Conservation (phyloP, 1,284 basidiomycete species). For the Chalciporus piperatoides region DNA sequence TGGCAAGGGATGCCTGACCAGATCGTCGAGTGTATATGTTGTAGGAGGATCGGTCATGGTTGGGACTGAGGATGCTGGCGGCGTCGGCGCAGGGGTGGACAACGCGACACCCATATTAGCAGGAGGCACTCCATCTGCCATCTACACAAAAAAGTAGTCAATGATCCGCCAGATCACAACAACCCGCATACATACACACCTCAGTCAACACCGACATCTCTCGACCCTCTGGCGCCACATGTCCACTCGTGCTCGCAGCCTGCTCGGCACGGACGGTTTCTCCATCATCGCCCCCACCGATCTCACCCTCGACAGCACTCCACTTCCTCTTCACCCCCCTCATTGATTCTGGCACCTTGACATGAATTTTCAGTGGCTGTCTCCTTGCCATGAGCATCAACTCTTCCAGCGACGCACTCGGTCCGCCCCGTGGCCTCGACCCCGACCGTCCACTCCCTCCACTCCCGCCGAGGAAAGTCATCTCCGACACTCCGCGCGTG, state of each 20-base stretch:
- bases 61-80: neutral
- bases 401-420: conserved; percentile 22
- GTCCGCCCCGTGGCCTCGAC: conserved; percentile 18
- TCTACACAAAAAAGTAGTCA: neutral
- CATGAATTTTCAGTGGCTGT: conserved; percentile 4
- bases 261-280: neutral
- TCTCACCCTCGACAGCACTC: neutral
- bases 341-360: conserved; percentile 6
- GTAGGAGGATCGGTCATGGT: neutral
- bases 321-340: conserved; percentile 22
- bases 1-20: neutral
- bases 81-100: neutral
- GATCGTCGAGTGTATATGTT: neutral
- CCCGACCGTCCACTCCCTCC: neutral
- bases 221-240: neutral
- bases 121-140: neutral
- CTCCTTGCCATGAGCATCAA: conserved; percentile 19
- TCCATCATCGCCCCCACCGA: neutral
- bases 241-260: neutral
- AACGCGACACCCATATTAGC: neutral
- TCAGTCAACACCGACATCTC: neutral
- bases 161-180: neutral
- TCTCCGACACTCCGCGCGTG: neutral
- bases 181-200: neutral
- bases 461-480: neutral